A percentile compares a stretch with the other conserved stretches of the same genome.
Evolutionary conservation across 768 basidiomycete genomes (phyloP).

Genomic region (Suillus bovinus): DNA sequence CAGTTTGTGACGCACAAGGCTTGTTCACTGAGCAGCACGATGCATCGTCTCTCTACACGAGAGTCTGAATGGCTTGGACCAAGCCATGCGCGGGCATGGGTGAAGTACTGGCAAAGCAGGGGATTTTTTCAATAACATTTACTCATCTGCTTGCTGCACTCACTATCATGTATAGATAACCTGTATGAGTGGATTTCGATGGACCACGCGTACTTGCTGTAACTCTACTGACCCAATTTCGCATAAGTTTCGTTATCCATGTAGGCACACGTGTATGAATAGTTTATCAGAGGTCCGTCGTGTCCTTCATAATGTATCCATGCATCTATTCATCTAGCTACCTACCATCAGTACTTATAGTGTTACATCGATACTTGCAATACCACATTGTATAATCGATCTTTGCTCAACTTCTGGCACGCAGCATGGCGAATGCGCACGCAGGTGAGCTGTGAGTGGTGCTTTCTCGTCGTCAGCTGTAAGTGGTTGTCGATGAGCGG

Average conservation of each 20-base stretch:
- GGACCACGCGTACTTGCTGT: no score
- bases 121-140: not conserved
- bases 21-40: not conserved
- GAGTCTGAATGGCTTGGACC: not conserved
- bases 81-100: not conserved
- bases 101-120: not conserved
- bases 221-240: no score
- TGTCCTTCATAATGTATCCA: not conserved
- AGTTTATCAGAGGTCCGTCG: not conserved
- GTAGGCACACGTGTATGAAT: not conserved
- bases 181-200: not conserved
- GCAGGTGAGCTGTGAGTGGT: constrained; percentile 19
- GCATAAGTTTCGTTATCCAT: not conserved
- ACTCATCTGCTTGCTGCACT: not conserved
- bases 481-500: not conserved
- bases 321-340: not conserved
- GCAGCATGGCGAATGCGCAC: constrained; percentile 17
- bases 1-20: not conserved
- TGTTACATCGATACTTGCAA: constrained; percentile 28
- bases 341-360: not conserved
- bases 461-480: not conserved
- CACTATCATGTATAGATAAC: not conserved
- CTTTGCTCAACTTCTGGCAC: constrained; percentile 26
- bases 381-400: constrained; percentile 20
- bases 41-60: not conserved